These are phyloP conservation scores for Claviceps africana DNA, from an alignment of 2,329 filamentous ascomycete species.

Conservation along the genomic window DNA sequence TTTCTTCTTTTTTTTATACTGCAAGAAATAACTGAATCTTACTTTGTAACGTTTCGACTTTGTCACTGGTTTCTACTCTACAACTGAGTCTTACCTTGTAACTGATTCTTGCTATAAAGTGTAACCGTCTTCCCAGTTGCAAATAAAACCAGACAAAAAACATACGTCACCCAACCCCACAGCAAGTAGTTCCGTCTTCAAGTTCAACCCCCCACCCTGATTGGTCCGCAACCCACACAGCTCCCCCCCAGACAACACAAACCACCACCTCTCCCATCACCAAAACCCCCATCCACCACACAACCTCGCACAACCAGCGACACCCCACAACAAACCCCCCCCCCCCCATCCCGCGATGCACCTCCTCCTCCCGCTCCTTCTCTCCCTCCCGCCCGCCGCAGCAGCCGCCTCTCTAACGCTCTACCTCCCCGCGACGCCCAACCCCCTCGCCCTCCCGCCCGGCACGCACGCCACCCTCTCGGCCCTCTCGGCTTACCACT, in stretches of 20 bases:
- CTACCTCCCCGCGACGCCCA: slow-evolving; percentile 33
- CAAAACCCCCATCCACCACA: background rate
- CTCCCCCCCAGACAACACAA: background rate
- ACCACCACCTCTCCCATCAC: background rate
- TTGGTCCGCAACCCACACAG: background rate
- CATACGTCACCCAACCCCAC: too few species aligned
- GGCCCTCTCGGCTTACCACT: slow-evolving; percentile 22
- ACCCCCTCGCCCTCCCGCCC: slow-evolving; percentile 43
- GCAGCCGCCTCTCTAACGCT: slow-evolving; percentile 24
- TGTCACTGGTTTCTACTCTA: too few species aligned
- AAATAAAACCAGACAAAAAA: too few species aligned
- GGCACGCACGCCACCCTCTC: slow-evolving; percentile 51
- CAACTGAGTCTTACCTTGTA: too few species aligned
- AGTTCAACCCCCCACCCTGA: background rate
- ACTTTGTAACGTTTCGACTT: too few species aligned
- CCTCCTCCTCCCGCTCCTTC: slow-evolving; percentile 19
- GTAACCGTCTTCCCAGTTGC: too few species aligned
- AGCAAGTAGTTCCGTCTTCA: too few species aligned
- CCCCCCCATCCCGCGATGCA: slow-evolving; percentile 16
- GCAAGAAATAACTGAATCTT: too few species aligned
- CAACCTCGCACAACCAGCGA: background rate
- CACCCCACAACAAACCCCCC: background rate
- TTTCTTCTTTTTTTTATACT: too few species aligned
- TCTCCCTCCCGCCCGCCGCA: slow-evolving; percentile 10
- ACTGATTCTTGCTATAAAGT: too few species aligned